A percentile compares a stretch with the other conserved stretches of the same genome.
These are phyloP conservation scores for Amylocarpus encephaloides DNA, from an alignment of 2,329 filamentous ascomycete species.

Conservation along the genomic window DNA sequence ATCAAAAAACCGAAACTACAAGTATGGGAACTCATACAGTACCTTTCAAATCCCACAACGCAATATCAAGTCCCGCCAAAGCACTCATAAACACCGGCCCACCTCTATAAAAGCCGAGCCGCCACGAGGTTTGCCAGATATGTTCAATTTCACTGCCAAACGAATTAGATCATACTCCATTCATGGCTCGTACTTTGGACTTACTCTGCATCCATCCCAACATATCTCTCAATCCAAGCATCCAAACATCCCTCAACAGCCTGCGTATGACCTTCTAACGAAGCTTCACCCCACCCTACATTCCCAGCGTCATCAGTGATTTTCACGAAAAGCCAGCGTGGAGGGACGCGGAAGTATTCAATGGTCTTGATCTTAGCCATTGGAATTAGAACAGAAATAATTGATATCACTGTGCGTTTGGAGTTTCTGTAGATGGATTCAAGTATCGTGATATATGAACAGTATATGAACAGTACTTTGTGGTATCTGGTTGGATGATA, in stretches of 20 bases:
- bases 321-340: slow-evolving; percentile 74
- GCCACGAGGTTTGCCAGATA: slow-evolving; percentile 70
- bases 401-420: too few relatives aligned
- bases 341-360: slow-evolving; percentile 69
- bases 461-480: too few relatives aligned
- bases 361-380: slow-evolving; percentile 61
- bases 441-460: too few relatives aligned
- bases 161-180: neutral
- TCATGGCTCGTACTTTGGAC: slow-evolving; percentile 8
- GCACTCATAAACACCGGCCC: slow-evolving; percentile 78
- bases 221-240: slow-evolving; percentile 55
- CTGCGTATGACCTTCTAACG: slow-evolving; percentile 66
- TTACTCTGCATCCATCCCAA: slow-evolving; percentile 66
- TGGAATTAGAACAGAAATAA: slow-evolving; percentile 1
- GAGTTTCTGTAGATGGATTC: too few relatives aligned
- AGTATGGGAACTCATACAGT: neutral
- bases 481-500: too few relatives aligned
- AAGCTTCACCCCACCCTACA: slow-evolving; percentile 68
- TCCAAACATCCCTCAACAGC: slow-evolving; percentile 69
- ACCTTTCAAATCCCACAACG: slow-evolving; percentile 39
- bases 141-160: slow-evolving; percentile 63
- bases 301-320: slow-evolving; percentile 60
- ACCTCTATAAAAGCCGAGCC: slow-evolving; percentile 68
- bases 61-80: slow-evolving; percentile 71
- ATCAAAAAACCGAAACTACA: neutral